Percentiles rank a stretch among this genome's conserved stretches.
phyloP scores from a whole-genome alignment of 352 stramenopile species.

The Phytophthora constricta region DNA sequence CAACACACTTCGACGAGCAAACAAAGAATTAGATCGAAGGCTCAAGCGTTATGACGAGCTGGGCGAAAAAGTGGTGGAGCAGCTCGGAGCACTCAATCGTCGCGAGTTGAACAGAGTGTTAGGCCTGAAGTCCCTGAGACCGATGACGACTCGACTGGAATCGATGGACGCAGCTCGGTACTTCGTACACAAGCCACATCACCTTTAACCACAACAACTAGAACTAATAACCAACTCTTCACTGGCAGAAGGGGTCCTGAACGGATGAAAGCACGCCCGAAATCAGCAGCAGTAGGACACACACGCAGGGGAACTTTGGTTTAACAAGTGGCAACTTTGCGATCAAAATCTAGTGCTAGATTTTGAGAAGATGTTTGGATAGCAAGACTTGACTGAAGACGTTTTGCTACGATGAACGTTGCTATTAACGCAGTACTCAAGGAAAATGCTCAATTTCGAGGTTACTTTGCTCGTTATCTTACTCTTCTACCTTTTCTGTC shows the following conservation, averaged over 20 bases:
- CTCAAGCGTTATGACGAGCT: constrained; percentile 33
- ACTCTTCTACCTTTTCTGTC: neutral
- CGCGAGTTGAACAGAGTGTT: neutral
- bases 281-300: constrained; percentile 31
- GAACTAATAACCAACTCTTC: constrained; percentile 14
- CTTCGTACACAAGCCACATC: neutral
- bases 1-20: constrained; percentile 62
- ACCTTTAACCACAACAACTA: constrained; percentile 4
- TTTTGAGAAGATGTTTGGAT: no score
- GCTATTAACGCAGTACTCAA: no score
- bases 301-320: constrained; percentile 12
- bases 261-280: constrained; percentile 27
- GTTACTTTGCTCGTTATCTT: neutral
- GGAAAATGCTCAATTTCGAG: neutral
- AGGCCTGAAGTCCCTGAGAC: constrained; percentile 21
- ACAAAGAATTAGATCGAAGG: constrained; percentile 71
- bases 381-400: neutral
- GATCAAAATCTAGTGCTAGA: no score
- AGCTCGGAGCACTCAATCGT: constrained; percentile 9
- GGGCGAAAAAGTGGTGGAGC: constrained; percentile 1
- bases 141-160: constrained; percentile 15
- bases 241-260: constrained; percentile 1
- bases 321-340: neutral
- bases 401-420: no score
- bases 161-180: constrained; percentile 26